Percentiles rank a stretch among this genome's conserved stretches.
Evolutionary conservation across 1,139 yeast species (phyloP).

Genomic region (Sugiyamaella novakii): DNA sequence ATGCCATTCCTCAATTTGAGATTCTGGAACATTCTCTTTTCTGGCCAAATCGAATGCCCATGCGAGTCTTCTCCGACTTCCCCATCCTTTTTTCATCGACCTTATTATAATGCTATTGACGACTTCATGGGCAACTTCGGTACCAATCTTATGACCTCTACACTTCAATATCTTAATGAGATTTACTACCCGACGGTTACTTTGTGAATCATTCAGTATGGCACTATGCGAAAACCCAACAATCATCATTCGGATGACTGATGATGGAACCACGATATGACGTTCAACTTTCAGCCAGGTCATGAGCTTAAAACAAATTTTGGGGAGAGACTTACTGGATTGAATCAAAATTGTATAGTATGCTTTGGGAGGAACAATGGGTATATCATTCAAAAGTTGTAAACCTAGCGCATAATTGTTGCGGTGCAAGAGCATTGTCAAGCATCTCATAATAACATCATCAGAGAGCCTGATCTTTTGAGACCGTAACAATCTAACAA

Average conservation of each 20-base stretch:
- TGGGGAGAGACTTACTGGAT: conserved; percentile 23
- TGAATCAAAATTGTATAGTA: conserved; percentile 19
- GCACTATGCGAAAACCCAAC: conserved; percentile 29
- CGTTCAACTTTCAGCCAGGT: conserved; percentile 26
- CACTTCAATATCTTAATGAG: conserved; percentile 25
- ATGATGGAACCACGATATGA: conserved; percentile 23
- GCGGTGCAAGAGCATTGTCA: conserved; percentile 20
- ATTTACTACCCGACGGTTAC: conserved; percentile 25
- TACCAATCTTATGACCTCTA: conserved; percentile 23
- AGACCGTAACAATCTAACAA: conserved; percentile 15
- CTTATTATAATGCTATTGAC: conserved; percentile 26
- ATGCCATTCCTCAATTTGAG: conserved; percentile 25
- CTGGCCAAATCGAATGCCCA: conserved; percentile 33
- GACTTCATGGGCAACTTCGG: conserved; percentile 21
- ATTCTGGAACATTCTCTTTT: conserved; percentile 26
- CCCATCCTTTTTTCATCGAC: conserved; percentile 23
- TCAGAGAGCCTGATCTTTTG: conserved; percentile 20
- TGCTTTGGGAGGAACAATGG: conserved; percentile 18
- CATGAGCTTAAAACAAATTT: conserved; percentile 22
- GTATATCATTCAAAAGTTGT: conserved; percentile 21
- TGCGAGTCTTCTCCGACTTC: conserved; percentile 27
- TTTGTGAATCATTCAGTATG: conserved; percentile 24
- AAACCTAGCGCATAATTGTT: conserved; percentile 21
- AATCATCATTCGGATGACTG: conserved; percentile 26
- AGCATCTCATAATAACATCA: conserved; percentile 16